Conservation (phyloP, 108 stramenopile genomes). For the Nannochloropsis salina region DNA sequence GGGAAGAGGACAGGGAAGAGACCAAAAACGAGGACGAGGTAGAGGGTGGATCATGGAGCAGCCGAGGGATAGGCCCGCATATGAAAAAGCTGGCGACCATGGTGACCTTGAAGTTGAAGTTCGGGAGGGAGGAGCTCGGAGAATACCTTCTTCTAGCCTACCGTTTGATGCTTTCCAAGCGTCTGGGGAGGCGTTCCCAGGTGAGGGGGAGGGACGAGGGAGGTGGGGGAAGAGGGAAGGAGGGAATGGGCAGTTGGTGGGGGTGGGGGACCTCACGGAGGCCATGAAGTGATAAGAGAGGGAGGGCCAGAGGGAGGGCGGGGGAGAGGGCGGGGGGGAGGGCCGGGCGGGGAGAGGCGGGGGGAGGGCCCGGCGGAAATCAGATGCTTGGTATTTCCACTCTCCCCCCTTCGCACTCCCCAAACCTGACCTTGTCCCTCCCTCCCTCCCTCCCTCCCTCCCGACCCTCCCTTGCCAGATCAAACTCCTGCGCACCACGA, state of each 20-base stretch:
- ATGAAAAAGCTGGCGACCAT: neutral
- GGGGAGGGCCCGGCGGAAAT: neutral
- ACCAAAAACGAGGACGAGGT: conserved; percentile 15
- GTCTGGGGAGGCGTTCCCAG: neutral
- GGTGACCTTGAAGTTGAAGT: neutral
- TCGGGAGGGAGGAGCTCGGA: neutral
- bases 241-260: neutral
- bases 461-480: neutral
- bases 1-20: neutral
- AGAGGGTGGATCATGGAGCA: neutral
- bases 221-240: neutral
- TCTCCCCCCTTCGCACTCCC: too few relatives aligned
- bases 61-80: neutral
- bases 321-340: neutral
- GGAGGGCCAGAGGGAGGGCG: neutral
- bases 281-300: neutral
- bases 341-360: neutral
- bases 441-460: neutral
- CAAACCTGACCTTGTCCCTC: neutral
- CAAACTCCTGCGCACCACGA: neutral
- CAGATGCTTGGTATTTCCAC: neutral
- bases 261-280: too few relatives aligned
- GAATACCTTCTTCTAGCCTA: neutral
- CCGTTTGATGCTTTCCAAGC: neutral
- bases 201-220: neutral